Evolutionary conservation across 2,329 filamentous ascomycete species (phyloP), one percentile per base, ranked within the genome.

Genomic region (Colletotrichum limetticola): DNA sequence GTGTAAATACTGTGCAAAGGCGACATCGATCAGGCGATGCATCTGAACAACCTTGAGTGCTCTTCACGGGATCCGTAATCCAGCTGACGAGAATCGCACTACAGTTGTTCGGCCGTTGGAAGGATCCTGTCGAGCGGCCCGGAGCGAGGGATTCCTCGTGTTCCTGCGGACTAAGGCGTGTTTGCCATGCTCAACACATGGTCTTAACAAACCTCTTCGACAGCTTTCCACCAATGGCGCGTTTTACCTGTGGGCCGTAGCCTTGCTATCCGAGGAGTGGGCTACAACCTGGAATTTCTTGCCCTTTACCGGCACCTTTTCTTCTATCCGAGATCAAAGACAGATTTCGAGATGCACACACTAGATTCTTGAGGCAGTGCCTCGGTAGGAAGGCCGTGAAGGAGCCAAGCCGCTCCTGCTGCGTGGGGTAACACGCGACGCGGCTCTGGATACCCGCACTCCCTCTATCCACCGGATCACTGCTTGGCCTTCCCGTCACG

Each of bases 401-500:
- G 53, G 24, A 69, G 66, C 66, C 61, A 70, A 70, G 66, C 32
- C 55, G 66, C 63, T 58, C 59, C 61, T 70, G 28, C 32, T 58
- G 56, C 60, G 66, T 66, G 70, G 70, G 66, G 70, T 70, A 66
- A 57, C 66, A 70, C 49, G 70, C 66, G 70, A 70, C 66, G 74
- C 72, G 74, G 71, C 71, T 75, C 74, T 71, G 71, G 58, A 52
- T 75, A 75, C 71, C 55, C 37, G 46, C 71, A 75, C 74, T 68
- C 74, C 74, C 71, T 60, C 49, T 63, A 37, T 37, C 57, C 55
- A 32, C 26, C 58, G 49, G 59, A 65, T 68, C 56, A 61, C 59
- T 35, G 46, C 69, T 72, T 65, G 72, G 69, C 69, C 69, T 68
- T 72, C 66, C 72, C 69, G 66, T 74, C 70, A 70, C 62, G 49